Evolutionary conservation across 345 rosid genomes (phyloP), one percentile per base, ranked within the genome.

Genomic region (Brassica incana): DNA sequence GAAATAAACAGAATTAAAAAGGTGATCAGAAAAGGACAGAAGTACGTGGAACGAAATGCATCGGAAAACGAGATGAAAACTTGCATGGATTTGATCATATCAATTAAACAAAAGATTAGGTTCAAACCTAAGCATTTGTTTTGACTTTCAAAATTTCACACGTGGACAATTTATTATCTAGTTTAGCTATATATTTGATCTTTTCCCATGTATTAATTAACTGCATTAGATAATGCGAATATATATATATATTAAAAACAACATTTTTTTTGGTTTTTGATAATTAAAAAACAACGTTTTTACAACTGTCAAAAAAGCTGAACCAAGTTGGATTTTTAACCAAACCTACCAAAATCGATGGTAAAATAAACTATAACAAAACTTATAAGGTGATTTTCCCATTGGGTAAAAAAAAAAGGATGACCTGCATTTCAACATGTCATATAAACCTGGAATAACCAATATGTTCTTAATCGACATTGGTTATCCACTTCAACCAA

Each of bases 51-150:
- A 36, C 71, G 40, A 50, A 80, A 69, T 59, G 27, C 63, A 74
- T 69, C 38, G 36, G 54, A 64, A 6, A 74, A 74, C 54, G 8
- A 63, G 67, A 68, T 75, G 60, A 10, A 58, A 79, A 69, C 38
- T 63, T 63, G 79, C 79, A 80, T 80, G 83, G 67, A 76, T 75
- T 71, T 76, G 77, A 76, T 66, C 58, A 30, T 75, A 65, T 71
- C 77, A 71, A 76, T 58, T 70, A 65, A 71, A 71, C 79, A 80
- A 75, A 70, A 70, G 62, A 80, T 80, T 80, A 80, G 83, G 83
- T 36, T 75, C 1, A n/a, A 70, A 65, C 80, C 83, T 80, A 80
- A 80, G 76, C 63, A 29, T 58, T 75, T 80, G 80, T 70, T 80
- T 33, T 64, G 11, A 29, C 56, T 69, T 69, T 75, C 50, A 69